Conservation (phyloP, 1,139 yeast species). For the Kluyveromyces marxianus region DNA sequence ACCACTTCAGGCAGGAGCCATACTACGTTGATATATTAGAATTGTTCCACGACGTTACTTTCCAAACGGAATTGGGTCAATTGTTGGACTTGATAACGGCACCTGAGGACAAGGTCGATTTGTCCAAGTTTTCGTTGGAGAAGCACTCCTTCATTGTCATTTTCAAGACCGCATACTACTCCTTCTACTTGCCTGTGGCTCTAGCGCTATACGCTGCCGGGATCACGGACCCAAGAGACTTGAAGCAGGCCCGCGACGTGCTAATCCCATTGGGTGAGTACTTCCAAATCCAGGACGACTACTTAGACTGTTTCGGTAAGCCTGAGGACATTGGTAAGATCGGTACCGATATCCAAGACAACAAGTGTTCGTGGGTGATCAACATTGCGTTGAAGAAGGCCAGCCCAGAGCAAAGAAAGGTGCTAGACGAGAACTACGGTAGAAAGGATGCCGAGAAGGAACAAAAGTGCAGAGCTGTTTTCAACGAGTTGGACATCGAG, state of each 20-base stretch:
- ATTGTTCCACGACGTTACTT: slow-evolving; percentile 88
- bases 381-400: slow-evolving; percentile 84
- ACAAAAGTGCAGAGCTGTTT: slow-evolving; percentile 63
- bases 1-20: slow-evolving; percentile 71
- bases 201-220: slow-evolving; percentile 94
- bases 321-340: slow-evolving; percentile 97
- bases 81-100: slow-evolving; percentile 92
- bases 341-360: slow-evolving; percentile 97
- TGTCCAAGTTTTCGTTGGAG: slow-evolving; percentile 73
- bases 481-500: slow-evolving; percentile 65
- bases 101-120: slow-evolving; percentile 89
- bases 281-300: slow-evolving; percentile 98
- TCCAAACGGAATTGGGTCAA: slow-evolving; percentile 97
- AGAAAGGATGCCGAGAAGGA: slow-evolving; percentile 67
- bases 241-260: slow-evolving; percentile 82
- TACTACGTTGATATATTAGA: slow-evolving; percentile 90
- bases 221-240: slow-evolving; percentile 56
- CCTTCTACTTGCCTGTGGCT: slow-evolving; percentile 96
- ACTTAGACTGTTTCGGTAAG: slow-evolving; percentile 92
- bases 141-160: slow-evolving; percentile 94
- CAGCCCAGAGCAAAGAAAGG: slow-evolving; percentile 69
- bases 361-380: slow-evolving; percentile 97
- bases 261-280: slow-evolving; percentile 95
- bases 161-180: slow-evolving; percentile 95
- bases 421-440: slow-evolving; percentile 87